Evolutionary conservation across 768 basidiomycete genomes (phyloP).

Genomic region (Termitomyces sp.): DNA sequence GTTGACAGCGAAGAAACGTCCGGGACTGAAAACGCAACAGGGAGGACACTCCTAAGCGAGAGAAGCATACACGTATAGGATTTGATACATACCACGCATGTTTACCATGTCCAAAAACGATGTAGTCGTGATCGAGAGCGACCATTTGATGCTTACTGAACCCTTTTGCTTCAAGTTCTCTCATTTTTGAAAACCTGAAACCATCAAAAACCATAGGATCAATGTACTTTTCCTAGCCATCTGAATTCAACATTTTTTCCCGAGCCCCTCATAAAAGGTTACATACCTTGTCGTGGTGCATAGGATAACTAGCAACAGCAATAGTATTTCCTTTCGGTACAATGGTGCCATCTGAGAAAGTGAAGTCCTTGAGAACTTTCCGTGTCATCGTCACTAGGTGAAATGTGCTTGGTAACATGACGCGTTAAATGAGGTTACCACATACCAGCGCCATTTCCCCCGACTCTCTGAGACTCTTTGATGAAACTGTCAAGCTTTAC

Average conservation of each 20-base stretch:
- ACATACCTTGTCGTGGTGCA: constrained; percentile 25
- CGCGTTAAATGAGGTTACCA: not conserved
- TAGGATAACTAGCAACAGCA: constrained; percentile 20
- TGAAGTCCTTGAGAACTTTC: constrained; percentile 30
- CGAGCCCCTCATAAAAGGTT: not conserved
- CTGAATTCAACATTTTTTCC: not conserved
- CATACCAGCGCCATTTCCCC: constrained; percentile 23
- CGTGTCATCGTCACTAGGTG: constrained; percentile 20
- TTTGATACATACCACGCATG: constrained; percentile 13
- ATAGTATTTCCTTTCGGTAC: constrained; percentile 33
- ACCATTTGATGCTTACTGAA: constrained; percentile 23
- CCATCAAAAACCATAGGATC: constrained; percentile 30
- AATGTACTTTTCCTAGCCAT: constrained; percentile 11
- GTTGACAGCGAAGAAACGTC: constrained; percentile 40
- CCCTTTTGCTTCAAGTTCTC: constrained; percentile 17
- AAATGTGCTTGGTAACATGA: not conserved
- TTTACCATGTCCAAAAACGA: constrained; percentile 26
- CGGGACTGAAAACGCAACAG: constrained; percentile 23
- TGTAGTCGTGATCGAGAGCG: constrained; percentile 18
- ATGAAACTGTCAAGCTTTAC: constrained; percentile 39
- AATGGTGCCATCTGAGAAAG: constrained; percentile 37
- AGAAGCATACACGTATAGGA: not conserved
- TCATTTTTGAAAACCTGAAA: constrained; percentile 29
- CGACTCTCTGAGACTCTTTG: constrained; percentile 31
- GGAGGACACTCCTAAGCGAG: not conserved